phyloP scores from a whole-genome alignment of 1,284 basidiomycete species.

The Leccinum solheimii region DNA sequence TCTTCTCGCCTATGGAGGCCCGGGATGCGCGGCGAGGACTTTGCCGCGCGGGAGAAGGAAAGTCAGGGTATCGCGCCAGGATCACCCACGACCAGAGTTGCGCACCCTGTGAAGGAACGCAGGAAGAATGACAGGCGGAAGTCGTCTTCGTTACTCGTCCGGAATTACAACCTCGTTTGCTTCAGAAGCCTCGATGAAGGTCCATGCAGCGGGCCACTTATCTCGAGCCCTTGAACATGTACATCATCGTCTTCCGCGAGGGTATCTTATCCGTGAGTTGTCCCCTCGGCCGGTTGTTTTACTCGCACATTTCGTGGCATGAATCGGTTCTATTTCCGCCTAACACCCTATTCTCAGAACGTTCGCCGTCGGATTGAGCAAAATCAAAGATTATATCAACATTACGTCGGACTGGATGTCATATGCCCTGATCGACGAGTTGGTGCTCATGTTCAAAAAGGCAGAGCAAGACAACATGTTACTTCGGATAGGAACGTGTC shows the following conservation, averaged over 20 bases:
- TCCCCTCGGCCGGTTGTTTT: background rate
- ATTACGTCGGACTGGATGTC: conserved; percentile 99
- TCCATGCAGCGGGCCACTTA: conserved; percentile 88
- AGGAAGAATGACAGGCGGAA: conserved; percentile 8
- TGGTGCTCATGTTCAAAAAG: conserved; percentile 92
- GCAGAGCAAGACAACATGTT: conserved; percentile 66
- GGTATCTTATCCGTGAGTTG: conserved; percentile 80
- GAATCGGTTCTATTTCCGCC: conserved; percentile 91
- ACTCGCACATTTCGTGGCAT: background rate
- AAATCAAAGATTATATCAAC: conserved; percentile 96
- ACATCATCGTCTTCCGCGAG: conserved; percentile 98
- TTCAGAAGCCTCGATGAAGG: conserved; percentile 99
- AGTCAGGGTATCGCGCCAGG: conserved; percentile 50
- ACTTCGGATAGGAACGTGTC: conserved; percentile 90
- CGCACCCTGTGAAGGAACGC: conserved; percentile 8
- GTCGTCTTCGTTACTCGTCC: conserved; percentile 43
- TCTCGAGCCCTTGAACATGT: conserved; percentile 99
- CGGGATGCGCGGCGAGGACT: conserved; percentile 55
- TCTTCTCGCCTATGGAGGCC: conserved; percentile 40
- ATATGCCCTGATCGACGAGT: conserved; percentile 92
- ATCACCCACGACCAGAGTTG: conserved; percentile 27
- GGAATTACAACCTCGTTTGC: conserved; percentile 99
- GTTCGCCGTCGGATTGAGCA: too few relatives aligned
- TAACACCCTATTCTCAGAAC: conserved; percentile 82
- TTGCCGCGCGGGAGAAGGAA: conserved; percentile 71